phyloP scores from a whole-genome alignment of 2,329 filamentous ascomycete species.

The Cordyceps fumosorosea region DNA sequence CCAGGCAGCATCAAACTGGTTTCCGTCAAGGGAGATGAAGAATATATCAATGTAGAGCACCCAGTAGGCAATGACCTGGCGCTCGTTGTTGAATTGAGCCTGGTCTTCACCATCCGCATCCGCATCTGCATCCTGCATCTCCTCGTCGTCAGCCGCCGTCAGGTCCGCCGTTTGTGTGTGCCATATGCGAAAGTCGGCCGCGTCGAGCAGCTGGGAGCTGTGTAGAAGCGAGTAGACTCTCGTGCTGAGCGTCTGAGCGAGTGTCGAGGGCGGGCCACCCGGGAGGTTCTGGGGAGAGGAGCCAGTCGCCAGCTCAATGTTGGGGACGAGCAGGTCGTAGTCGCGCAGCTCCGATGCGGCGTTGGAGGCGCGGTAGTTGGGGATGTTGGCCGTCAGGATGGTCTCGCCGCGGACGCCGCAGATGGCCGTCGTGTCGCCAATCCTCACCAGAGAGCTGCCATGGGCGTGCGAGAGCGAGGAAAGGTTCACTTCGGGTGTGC shows the following conservation, averaged over 20 bases:
- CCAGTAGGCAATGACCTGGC: constrained; percentile 79
- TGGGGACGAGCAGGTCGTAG: constrained; percentile 78
- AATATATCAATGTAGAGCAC: constrained; percentile 91
- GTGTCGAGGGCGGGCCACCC: constrained; percentile 68
- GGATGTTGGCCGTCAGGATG: constrained; percentile 66
- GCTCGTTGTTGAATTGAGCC: constrained; percentile 24
- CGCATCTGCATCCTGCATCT: constrained; percentile 32
- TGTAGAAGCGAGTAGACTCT: constrained; percentile 72
- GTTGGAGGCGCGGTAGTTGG: constrained; percentile 50
- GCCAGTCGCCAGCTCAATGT: constrained; percentile 86
- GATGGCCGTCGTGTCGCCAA: constrained; percentile 89
- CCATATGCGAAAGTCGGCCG: constrained; percentile 67
- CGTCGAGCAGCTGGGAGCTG: constrained; percentile 58
- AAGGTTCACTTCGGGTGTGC: constrained; percentile 69
- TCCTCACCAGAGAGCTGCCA: constrained; percentile 80
- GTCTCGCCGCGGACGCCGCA: constrained; percentile 88
- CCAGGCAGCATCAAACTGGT: constrained; percentile 89
- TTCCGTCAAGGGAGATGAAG: constrained; percentile 88
- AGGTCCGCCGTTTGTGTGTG: constrained; percentile 47
- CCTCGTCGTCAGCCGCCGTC: constrained; percentile 38
- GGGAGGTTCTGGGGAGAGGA: constrained; percentile 81
- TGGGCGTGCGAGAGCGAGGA: constrained; percentile 83
- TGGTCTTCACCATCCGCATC: constrained; percentile 35
- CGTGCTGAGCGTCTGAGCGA: constrained; percentile 81
- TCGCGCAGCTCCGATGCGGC: constrained; percentile 45